phyloP scores from a whole-genome alignment of 306 rosid species.

The Dalbergia oliveri region DNA sequence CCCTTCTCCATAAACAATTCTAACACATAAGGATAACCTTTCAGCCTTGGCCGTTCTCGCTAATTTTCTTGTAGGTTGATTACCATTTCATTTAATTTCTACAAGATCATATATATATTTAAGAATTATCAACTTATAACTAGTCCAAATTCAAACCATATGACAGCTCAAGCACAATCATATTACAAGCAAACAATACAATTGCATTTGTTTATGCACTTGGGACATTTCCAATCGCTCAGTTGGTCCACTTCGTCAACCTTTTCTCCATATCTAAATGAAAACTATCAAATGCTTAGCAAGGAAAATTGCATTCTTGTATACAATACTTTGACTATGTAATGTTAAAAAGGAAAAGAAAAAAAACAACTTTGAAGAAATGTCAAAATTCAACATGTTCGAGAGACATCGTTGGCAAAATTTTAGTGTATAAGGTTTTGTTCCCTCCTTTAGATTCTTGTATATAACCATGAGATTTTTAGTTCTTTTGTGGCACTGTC shows the following conservation, averaged over 20 bases:
- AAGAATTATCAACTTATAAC: slow-evolving; percentile 6
- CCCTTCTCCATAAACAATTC: slow-evolving; percentile 10
- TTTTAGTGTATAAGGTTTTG: slow-evolving; percentile 49
- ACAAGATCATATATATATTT: background rate
- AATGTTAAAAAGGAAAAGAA: background rate
- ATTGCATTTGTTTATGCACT: slow-evolving; percentile 62
- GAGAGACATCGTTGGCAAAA: slow-evolving; percentile 64
- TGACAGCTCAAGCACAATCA: background rate
- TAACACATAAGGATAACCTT: slow-evolving; percentile 49
- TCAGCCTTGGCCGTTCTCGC: background rate
- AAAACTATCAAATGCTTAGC: background rate
- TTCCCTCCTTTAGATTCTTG: slow-evolving; percentile 41
- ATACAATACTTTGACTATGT: background rate
- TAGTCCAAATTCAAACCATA: background rate
- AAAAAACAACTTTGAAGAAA: background rate
- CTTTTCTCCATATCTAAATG: slow-evolving; percentile 65
- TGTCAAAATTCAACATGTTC: slow-evolving; percentile 63
- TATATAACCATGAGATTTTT: slow-evolving; percentile 59
- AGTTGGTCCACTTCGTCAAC: slow-evolving; percentile 53
- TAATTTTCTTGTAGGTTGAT: slow-evolving; percentile 63
- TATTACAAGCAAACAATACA: slow-evolving; percentile 74
- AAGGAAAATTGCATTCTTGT: background rate
- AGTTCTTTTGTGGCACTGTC: slow-evolving; percentile 37
- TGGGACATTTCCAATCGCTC: slow-evolving; percentile 69
- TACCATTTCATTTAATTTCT: background rate